Conservation (phyloP, 2,329 filamentous ascomycete species). For the Fusarium staphyleae region DNA sequence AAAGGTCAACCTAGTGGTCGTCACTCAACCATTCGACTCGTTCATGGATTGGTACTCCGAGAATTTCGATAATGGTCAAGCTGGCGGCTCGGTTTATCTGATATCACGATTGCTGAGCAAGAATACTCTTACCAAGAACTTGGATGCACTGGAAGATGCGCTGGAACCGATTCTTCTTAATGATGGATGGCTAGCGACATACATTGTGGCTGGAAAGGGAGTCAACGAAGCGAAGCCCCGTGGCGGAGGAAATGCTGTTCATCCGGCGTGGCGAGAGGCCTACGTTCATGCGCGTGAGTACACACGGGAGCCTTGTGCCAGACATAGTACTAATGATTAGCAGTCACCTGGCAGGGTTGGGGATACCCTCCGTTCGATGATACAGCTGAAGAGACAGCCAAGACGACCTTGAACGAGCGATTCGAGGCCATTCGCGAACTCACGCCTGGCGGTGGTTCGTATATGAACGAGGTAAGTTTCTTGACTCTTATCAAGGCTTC, state of each 20-base stretch:
- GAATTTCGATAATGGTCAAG: constrained; percentile 45
- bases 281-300: constrained; percentile 50
- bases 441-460: neutral
- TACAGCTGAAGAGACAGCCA: neutral
- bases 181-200: constrained; percentile 42
- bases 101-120: constrained; percentile 54
- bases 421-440: constrained; percentile 3
- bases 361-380: constrained; percentile 7
- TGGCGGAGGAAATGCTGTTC: constrained; percentile 55
- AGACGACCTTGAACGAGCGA: neutral
- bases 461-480: constrained; percentile 4
- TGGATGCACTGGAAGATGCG: constrained; percentile 46
- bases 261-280: constrained; percentile 58
- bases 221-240: constrained; percentile 51
- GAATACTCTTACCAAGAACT: constrained; percentile 43
- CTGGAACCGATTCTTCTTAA: constrained; percentile 46
- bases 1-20: constrained; percentile 23
- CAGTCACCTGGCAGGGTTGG: constrained; percentile 9
- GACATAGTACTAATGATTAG: neutral
- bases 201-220: constrained; percentile 53
- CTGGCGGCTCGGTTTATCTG: constrained; percentile 46
- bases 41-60: constrained; percentile 48
- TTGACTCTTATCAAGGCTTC: neutral
- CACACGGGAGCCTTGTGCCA: neutral
- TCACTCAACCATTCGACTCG: constrained; percentile 39